These are phyloP conservation scores for Ricinus communis DNA, from an alignment of 345 rosid genomes.

Conservation along the genomic window DNA sequence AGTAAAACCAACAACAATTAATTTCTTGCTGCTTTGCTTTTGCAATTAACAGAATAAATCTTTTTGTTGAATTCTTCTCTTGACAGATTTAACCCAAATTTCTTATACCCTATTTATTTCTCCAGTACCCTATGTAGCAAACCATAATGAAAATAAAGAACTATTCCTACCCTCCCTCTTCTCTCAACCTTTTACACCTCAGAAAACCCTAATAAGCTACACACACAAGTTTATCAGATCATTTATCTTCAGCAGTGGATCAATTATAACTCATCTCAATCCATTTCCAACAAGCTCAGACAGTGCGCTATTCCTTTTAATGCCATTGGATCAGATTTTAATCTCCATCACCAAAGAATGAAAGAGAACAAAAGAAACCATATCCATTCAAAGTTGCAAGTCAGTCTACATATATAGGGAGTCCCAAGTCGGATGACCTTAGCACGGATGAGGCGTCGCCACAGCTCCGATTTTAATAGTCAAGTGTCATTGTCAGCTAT, in stretches of 20 bases:
- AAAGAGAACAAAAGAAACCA: neutral
- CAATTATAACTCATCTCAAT: neutral
- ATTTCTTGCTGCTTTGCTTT: constrained; percentile 6
- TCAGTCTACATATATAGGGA: neutral
- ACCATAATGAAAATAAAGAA: neutral
- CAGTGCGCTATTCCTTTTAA: neutral
- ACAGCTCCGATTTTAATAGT: neutral
- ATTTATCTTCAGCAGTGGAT: neutral
- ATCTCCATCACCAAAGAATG: neutral
- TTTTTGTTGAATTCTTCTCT: neutral
- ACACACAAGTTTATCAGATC: neutral
- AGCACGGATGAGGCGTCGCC: neutral
- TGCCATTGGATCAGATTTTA: neutral
- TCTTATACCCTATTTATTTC: constrained; percentile 3
- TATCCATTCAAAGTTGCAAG: neutral
- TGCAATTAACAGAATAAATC: neutral
- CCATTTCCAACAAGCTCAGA: neutral
- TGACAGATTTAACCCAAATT: neutral
- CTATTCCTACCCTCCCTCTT: neutral
- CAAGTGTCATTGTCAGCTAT: neutral
- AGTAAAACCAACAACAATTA: neutral
- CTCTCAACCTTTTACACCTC: constrained; percentile 6
- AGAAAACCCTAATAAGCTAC: neutral
- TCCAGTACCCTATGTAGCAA: neutral
- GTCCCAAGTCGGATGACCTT: constrained; percentile 3